phyloP scores from a whole-genome alignment of 805 yeast genomes.

The Candida maesae region DNA sequence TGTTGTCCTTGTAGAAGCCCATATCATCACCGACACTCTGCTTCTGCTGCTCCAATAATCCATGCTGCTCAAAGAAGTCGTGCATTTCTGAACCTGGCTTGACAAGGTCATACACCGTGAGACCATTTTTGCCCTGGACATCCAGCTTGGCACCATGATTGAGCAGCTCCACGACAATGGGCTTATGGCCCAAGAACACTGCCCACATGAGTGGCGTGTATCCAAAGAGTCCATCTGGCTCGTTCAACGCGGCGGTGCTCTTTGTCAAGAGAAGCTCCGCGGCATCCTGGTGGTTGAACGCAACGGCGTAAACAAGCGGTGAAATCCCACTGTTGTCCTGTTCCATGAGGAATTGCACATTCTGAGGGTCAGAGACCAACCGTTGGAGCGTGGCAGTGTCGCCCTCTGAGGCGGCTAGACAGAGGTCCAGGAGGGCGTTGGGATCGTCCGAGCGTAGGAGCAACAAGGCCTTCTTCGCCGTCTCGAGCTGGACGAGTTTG shows the following conservation, averaged over 20 bases:
- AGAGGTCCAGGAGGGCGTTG: slow-evolving; percentile 28
- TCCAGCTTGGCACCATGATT: slow-evolving; percentile 58
- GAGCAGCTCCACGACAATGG: slow-evolving; percentile 52
- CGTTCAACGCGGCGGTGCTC: slow-evolving; percentile 11
- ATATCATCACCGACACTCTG: not conserved
- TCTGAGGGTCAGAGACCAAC: slow-evolving; percentile 27
- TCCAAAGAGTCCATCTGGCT: slow-evolving; percentile 43
- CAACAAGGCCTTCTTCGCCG: slow-evolving; percentile 19
- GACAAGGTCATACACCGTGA: slow-evolving; percentile 54
- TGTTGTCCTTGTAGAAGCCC: slow-evolving; percentile 19
- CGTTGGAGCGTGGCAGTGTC: slow-evolving; percentile 23
- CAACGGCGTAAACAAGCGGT: slow-evolving; percentile 51
- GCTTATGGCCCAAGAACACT: slow-evolving; percentile 53
- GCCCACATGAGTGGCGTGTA: slow-evolving; percentile 89
- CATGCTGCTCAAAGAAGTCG: slow-evolving; percentile 55
- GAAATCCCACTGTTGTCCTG: slow-evolving; percentile 40
- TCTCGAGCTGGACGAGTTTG: slow-evolving; percentile 11
- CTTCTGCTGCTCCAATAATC: slow-evolving; percentile 28
- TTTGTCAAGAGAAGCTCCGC: slow-evolving; percentile 34
- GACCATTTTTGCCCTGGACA: slow-evolving; percentile 38
- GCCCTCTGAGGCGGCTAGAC: slow-evolving; percentile 38
- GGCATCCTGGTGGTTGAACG: slow-evolving; percentile 45
- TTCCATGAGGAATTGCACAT: slow-evolving; percentile 25
- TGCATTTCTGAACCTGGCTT: slow-evolving; percentile 53
- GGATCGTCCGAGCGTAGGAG: slow-evolving; percentile 11